These are phyloP conservation scores for Escovopsis sp. DNA, from an alignment of 2,329 filamentous ascomycete species.

Conservation along the genomic window DNA sequence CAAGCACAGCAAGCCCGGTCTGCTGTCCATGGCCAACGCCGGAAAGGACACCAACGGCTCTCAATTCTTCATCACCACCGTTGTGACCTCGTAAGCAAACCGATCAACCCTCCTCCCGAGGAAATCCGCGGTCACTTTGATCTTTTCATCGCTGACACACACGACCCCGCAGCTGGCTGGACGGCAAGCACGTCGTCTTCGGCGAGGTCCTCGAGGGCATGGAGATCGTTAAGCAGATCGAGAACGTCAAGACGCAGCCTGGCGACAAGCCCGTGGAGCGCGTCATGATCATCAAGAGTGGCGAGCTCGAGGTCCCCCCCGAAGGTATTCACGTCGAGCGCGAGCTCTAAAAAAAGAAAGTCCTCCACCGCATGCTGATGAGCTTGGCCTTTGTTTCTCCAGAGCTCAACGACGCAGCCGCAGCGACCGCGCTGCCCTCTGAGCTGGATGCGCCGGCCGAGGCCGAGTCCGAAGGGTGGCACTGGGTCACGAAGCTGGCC, in stretches of 20 bases:
- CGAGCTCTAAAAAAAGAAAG: slow-evolving; percentile 50
- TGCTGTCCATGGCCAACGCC: slow-evolving; percentile 75
- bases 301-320: slow-evolving; percentile 66
- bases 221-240: slow-evolving; percentile 65
- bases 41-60: slow-evolving; percentile 78
- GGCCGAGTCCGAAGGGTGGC: slow-evolving; percentile 15
- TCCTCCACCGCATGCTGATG: slow-evolving; percentile 17
- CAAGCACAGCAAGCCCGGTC: slow-evolving; percentile 75
- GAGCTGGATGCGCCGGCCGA: neutral
- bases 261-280: slow-evolving; percentile 55
- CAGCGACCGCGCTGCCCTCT: neutral
- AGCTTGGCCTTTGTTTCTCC: slow-evolving; percentile 11
- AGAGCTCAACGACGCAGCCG: slow-evolving; percentile 10
- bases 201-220: slow-evolving; percentile 80
- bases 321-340: slow-evolving; percentile 92
- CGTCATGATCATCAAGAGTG: slow-evolving; percentile 70
- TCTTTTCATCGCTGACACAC: too few species aligned
- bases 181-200: slow-evolving; percentile 76
- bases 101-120: too few species aligned
- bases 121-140: too few species aligned
- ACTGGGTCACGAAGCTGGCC: slow-evolving; percentile 33
- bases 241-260: slow-evolving; percentile 49
- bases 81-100: slow-evolving; percentile 50
- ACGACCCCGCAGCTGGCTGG: slow-evolving; percentile 50
- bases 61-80: slow-evolving; percentile 85